Evolutionary conservation across 108 stramenopile species (phyloP).

Genomic region (Mediolabrus comicus): DNA sequence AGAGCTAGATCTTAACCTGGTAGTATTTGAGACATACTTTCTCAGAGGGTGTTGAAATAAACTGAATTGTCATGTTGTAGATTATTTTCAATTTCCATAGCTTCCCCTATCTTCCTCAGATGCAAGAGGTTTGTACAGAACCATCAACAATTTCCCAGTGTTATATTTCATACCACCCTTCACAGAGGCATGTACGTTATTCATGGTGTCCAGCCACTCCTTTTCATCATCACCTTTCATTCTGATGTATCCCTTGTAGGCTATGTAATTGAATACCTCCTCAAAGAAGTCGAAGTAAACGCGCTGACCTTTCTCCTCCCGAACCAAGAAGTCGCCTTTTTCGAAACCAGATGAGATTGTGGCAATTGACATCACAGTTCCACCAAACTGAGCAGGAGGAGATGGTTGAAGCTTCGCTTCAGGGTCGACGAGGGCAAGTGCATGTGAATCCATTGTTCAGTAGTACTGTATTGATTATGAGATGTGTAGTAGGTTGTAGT

Average conservation of each 20-base stretch:
- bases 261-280: slow-evolving; percentile 88
- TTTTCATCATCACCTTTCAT: slow-evolving; percentile 80
- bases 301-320: slow-evolving; percentile 47
- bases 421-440: slow-evolving; percentile 37
- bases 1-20: background rate
- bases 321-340: slow-evolving; percentile 44
- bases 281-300: slow-evolving; percentile 51
- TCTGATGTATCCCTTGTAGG: slow-evolving; percentile 86
- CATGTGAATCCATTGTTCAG: slow-evolving; percentile 14
- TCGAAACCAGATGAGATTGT: slow-evolving; percentile 47
- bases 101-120: slow-evolving; percentile 12
- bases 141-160: slow-evolving; percentile 84
- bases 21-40: no score
- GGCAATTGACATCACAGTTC: slow-evolving; percentile 41
- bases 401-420: slow-evolving; percentile 13
- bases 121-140: slow-evolving; percentile 50
- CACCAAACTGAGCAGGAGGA: background rate
- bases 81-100: no score
- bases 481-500: background rate
- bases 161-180: slow-evolving; percentile 92
- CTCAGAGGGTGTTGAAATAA: no score
- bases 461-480: background rate
- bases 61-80: no score
- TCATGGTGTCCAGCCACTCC: slow-evolving; percentile 87
- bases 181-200: slow-evolving; percentile 78